Conservation (phyloP, 495 filamentous ascomycete genomes). For the Cryomyces antarcticus region DNA sequence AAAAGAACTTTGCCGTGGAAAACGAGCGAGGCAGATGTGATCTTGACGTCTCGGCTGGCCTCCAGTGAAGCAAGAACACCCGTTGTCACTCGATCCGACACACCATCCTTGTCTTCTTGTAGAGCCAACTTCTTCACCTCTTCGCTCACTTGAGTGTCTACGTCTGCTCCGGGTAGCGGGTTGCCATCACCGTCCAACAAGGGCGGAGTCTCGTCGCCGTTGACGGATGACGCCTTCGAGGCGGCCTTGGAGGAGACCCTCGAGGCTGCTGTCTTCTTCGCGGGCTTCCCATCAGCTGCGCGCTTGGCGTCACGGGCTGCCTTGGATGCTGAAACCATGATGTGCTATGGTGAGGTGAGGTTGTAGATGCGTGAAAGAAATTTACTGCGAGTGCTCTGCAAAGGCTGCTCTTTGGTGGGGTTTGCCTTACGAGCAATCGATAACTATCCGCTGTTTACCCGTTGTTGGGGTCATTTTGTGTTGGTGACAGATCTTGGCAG, state of each 20-base stretch:
- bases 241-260: conserved; percentile 45
- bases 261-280: conserved; percentile 29
- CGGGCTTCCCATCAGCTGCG: conserved; percentile 40
- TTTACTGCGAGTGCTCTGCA: too few relatives aligned
- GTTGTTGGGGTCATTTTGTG: too few relatives aligned
- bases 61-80: conserved; percentile 78
- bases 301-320: conserved; percentile 94
- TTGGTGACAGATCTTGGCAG: too few relatives aligned
- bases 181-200: conserved; percentile 40
- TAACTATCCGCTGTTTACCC: too few relatives aligned
- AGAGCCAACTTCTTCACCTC: conserved; percentile 62
- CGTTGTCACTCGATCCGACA: conserved; percentile 95
- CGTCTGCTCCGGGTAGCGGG: conserved; percentile 31
- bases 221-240: conserved; percentile 42
- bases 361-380: too few relatives aligned
- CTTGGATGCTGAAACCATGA: conserved; percentile 88
- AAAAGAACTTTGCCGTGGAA: conserved; percentile 97
- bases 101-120: conserved; percentile 87
- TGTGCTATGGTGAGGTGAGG: conserved; percentile 5
- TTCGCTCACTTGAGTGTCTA: conserved; percentile 47
- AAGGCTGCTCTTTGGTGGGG: too few relatives aligned
- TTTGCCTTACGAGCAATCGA: too few relatives aligned
- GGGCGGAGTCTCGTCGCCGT: conserved; percentile 46
- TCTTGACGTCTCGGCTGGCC: conserved; percentile 82
- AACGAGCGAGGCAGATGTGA: conserved; percentile 77